Evolutionary conservation across 352 stramenopile genomes (phyloP).

Genomic region (Pythium oligandrum): DNA sequence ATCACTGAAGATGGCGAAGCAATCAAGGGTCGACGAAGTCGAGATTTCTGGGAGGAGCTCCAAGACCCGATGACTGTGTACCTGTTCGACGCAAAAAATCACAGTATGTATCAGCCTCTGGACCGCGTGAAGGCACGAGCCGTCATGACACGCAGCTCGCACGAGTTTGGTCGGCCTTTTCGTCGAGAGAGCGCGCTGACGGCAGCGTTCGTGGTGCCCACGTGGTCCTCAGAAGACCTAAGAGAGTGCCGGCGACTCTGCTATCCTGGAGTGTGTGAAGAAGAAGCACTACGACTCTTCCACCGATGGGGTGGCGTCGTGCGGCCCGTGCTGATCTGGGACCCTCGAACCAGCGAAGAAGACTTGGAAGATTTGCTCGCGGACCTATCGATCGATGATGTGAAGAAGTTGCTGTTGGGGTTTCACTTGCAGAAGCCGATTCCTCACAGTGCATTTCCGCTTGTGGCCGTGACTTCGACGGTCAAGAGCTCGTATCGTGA

Average conservation of each 20-base stretch:
- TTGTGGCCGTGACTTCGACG: background rate
- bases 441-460: background rate
- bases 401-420: background rate
- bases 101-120: no score
- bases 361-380: conserved; percentile 8
- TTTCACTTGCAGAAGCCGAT: background rate
- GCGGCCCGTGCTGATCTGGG: conserved; percentile 3
- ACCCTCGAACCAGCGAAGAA: background rate
- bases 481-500: background rate
- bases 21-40: conserved; percentile 6
- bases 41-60: conserved; percentile 8
- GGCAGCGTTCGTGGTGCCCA: conserved; percentile 13
- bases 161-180: no score
- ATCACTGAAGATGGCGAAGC: background rate
- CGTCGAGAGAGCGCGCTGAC: background rate
- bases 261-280: background rate
- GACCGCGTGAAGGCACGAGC: no score
- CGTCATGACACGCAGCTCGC: no score
- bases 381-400: background rate
- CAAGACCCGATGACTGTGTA: conserved; percentile 6
- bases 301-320: conserved; percentile 14
- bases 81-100: conserved; percentile 8
- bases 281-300: background rate
- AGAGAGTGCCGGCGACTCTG: conserved; percentile 2
- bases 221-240: conserved; percentile 7